Percentiles rank a stretch among this genome's conserved stretches.
phyloP scores from a whole-genome alignment of 805 yeast species.

The Lipomyces orientalis region DNA sequence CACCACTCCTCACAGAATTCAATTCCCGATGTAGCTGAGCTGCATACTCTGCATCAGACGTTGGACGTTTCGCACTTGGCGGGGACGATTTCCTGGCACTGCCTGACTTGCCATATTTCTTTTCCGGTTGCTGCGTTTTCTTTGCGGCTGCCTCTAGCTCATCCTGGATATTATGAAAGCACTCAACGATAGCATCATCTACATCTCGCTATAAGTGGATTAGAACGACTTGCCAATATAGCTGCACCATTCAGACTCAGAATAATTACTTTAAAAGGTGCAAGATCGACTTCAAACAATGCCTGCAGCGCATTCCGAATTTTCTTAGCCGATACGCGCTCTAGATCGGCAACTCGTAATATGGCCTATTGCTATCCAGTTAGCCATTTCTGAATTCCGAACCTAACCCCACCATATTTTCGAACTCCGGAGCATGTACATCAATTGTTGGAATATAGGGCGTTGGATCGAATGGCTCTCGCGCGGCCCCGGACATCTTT shows the following conservation, averaged over 20 bases:
- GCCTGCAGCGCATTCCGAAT: constrained; percentile 76
- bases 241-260: neutral
- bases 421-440: constrained; percentile 7
- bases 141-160: constrained; percentile 44
- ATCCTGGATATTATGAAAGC: constrained; percentile 59
- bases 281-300: constrained; percentile 63
- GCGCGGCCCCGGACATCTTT: neutral
- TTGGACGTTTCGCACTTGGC: constrained; percentile 30
- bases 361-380: constrained; percentile 61
- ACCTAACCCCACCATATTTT: neutral
- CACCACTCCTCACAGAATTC: constrained; percentile 21
- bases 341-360: constrained; percentile 69
- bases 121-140: constrained; percentile 40
- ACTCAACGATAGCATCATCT: constrained; percentile 62
- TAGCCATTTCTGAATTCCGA: neutral
- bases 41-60: constrained; percentile 30
- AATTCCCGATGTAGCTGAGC: constrained; percentile 30
- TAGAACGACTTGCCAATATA: neutral
- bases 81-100: constrained; percentile 9
- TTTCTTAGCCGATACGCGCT: constrained; percentile 70
- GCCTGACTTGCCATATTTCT: constrained; percentile 12
- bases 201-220: constrained; percentile 55
- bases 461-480: constrained; percentile 16
- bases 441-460: constrained; percentile 25
- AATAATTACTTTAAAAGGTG: constrained; percentile 47